Evolutionary conservation across 2,329 filamentous ascomycete species (phyloP).

Genomic region (Pezicula neosporulosa): DNA sequence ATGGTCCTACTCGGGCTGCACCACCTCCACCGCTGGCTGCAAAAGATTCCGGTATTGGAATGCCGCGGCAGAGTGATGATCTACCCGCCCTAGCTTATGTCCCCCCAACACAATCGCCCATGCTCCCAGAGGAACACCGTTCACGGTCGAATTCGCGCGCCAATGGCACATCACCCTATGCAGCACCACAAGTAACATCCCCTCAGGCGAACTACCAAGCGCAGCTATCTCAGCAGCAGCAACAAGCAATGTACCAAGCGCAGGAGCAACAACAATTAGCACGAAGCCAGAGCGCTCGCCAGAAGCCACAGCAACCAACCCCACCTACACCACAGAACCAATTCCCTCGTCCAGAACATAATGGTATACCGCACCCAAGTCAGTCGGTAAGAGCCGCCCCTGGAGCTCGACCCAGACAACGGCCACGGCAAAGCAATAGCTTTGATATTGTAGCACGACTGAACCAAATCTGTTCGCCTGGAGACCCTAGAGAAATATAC

Average conservation of each 20-base stretch:
- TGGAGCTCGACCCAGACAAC: conserved; percentile 67
- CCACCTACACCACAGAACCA: conserved; percentile 52
- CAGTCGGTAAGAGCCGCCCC: conserved; percentile 38
- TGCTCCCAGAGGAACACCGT: conserved; percentile 64
- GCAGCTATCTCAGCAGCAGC: conserved; percentile 72
- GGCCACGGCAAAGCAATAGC: conserved; percentile 73
- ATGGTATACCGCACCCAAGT: conserved; percentile 32
- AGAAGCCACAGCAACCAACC: conserved; percentile 47
- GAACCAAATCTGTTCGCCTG: conserved; percentile 84
- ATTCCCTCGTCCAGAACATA: conserved; percentile 32
- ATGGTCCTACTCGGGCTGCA: conserved; percentile 57
- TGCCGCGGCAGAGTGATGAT: conserved; percentile 57
- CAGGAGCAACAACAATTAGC: conserved; percentile 78
- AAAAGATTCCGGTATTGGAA: conserved; percentile 62
- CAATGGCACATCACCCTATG: conserved; percentile 43
- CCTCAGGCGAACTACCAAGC: conserved; percentile 51
- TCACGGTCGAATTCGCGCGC: conserved; percentile 66
- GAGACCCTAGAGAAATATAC: conserved; percentile 86
- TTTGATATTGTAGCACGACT: conserved; percentile 81
- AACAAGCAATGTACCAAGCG: conserved; percentile 66
- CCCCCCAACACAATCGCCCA: conserved; percentile 33
- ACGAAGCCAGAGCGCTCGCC: conserved; percentile 71
- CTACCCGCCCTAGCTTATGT: conserved; percentile 30
- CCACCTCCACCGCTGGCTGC: conserved; percentile 52
- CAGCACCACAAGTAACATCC: conserved; percentile 18